Evolutionary conservation across 345 rosid genomes (phyloP).

Genomic region (Theobroma cacao): DNA sequence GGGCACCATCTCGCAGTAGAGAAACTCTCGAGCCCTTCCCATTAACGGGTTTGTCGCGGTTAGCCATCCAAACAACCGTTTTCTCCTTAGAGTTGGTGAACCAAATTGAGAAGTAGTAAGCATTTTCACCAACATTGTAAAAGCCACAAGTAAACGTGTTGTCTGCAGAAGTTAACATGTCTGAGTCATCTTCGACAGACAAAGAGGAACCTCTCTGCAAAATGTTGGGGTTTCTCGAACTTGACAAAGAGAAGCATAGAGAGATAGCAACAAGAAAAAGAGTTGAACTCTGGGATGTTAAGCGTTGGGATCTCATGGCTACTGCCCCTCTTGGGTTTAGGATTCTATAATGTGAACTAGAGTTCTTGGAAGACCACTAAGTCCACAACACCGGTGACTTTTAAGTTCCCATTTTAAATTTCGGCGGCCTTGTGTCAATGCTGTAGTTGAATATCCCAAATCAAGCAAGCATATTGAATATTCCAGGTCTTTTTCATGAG

Average conservation of each 20-base stretch:
- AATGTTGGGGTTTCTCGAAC: constrained; percentile 8
- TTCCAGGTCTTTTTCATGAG: neutral
- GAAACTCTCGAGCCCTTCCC: constrained; percentile 38
- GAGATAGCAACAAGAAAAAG: constrained; percentile 12
- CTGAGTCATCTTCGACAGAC: constrained; percentile 24
- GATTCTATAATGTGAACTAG: too few species aligned
- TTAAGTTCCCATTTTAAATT: too few species aligned
- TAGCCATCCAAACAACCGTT: constrained; percentile 49
- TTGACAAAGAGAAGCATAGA: neutral
- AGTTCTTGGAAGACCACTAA: too few species aligned
- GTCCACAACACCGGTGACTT: too few species aligned
- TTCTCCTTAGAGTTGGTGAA: constrained; percentile 27
- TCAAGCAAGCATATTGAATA: too few species aligned
- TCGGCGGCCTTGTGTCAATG: too few species aligned
- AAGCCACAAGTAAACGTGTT: constrained; percentile 46
- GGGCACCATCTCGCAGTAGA: constrained; percentile 26
- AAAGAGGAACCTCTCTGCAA: constrained; percentile 28
- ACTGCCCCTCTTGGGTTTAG: neutral
- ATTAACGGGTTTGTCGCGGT: constrained; percentile 41
- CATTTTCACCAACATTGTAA: constrained; percentile 33
- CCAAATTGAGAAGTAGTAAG: constrained; percentile 46
- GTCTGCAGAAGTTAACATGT: constrained; percentile 27
- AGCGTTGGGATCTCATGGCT: constrained; percentile 2
- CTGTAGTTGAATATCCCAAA: too few species aligned
- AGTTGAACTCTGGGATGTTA: neutral